Evolutionary conservation across 73 alveolate species (phyloP).

Genomic region (Strombidium stylifer): DNA sequence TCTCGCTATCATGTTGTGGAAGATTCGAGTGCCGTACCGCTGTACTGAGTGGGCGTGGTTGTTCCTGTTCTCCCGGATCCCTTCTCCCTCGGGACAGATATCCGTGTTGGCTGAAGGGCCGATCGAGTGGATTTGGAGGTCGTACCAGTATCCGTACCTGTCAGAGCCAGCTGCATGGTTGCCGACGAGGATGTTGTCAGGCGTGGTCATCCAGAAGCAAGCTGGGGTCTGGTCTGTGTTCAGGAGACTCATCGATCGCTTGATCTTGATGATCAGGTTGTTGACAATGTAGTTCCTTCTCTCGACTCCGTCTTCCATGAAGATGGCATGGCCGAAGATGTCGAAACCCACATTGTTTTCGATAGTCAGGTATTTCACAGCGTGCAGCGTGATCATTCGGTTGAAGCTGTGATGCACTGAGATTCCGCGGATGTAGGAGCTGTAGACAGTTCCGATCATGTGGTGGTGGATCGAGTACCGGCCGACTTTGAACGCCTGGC

Average conservation of each 20-base stretch:
- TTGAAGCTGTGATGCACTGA: constrained; percentile 78
- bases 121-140: constrained; percentile 53
- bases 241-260: constrained; percentile 58
- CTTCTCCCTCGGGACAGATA: constrained; percentile 72
- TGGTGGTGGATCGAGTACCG: constrained; percentile 90
- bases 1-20: constrained; percentile 52
- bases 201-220: constrained; percentile 82
- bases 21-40: constrained; percentile 79
- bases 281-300: constrained; percentile 61
- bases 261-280: constrained; percentile 59
- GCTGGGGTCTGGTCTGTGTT: constrained; percentile 86
- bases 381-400: constrained; percentile 81
- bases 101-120: constrained; percentile 73
- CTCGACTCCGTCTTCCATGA: constrained; percentile 85
- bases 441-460: constrained; percentile 71
- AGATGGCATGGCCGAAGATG: constrained; percentile 81
- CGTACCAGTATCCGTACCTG: constrained; percentile 88
- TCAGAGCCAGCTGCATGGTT: constrained; percentile 89
- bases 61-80: constrained; percentile 65
- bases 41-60: constrained; percentile 86
- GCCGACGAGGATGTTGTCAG: constrained; percentile 63
- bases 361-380: constrained; percentile 64
- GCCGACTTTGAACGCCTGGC: constrained; percentile 82
- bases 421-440: constrained; percentile 71
- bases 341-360: constrained; percentile 69